These are phyloP conservation scores for Fusarium agapanthi DNA, from an alignment of 2,329 filamentous ascomycete species.

Conservation along the genomic window DNA sequence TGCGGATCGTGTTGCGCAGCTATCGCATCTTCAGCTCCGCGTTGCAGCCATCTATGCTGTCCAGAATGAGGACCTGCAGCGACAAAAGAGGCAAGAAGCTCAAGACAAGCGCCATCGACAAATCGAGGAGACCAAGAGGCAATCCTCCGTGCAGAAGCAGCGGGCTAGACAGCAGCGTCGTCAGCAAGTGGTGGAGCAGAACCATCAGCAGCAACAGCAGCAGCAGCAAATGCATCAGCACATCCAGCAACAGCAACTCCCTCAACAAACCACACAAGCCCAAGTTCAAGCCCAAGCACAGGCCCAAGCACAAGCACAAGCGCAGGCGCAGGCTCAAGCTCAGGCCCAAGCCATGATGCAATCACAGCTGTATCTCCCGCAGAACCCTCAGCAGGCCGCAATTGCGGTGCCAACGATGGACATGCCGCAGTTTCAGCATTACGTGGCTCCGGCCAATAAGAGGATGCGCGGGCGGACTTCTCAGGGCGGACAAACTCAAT, in stretches of 20 bases:
- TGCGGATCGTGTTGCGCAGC: conserved; percentile 49
- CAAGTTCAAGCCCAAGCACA: conserved; percentile 41
- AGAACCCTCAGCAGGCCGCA: conserved; percentile 37
- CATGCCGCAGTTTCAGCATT: conserved; percentile 44
- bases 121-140: conserved; percentile 46
- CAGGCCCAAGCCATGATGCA: conserved; percentile 42
- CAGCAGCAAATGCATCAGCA: conserved; percentile 36
- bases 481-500: conserved; percentile 32
- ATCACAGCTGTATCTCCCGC: conserved; percentile 42
- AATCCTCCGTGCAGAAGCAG: conserved; percentile 39
- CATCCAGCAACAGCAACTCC: conserved; percentile 39
- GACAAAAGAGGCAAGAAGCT: conserved; percentile 50
- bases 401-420: conserved; percentile 43
- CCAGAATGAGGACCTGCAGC: conserved; percentile 55
- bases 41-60: conserved; percentile 56
- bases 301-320: conserved; percentile 39
- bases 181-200: conserved; percentile 37
- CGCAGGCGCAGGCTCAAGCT: conserved; percentile 35
- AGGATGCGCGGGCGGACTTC: conserved; percentile 43
- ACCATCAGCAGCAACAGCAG: conserved; percentile 39
- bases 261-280: conserved; percentile 36
- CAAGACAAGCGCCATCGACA: conserved; percentile 51
- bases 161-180: conserved; percentile 40
- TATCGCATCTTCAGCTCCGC: conserved; percentile 53
- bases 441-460: conserved; percentile 43